Conservation (phyloP, 305 asterid species). For the Ilex paraguariensis region DNA sequence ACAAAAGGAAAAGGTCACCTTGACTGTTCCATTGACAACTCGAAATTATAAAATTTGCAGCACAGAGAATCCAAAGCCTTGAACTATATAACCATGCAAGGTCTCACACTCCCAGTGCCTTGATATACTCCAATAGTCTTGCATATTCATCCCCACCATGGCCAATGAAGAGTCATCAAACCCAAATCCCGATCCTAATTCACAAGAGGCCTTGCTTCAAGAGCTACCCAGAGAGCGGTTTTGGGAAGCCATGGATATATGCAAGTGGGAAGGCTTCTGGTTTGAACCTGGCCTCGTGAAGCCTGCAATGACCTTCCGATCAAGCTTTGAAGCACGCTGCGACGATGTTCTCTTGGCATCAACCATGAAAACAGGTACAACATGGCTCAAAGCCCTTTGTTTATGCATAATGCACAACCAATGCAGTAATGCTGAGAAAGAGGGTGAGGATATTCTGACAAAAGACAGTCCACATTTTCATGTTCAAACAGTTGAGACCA, state of each 20-base stretch:
- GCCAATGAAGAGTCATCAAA: neutral
- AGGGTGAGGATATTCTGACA: constrained; percentile 21
- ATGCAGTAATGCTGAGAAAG: neutral
- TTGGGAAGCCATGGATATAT: constrained; percentile 41
- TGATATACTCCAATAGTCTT: neutral
- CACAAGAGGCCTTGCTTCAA: neutral
- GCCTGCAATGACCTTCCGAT: constrained; percentile 33
- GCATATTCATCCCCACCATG: neutral
- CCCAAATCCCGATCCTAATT: neutral
- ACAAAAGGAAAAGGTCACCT: too few relatives aligned
- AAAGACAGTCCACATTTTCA: constrained; percentile 43
- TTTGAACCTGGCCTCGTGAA: constrained; percentile 33
- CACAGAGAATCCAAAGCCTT: neutral
- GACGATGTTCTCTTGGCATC: constrained; percentile 49
- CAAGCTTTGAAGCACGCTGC: constrained; percentile 30
- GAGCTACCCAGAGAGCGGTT: constrained; percentile 10
- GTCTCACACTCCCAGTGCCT: neutral
- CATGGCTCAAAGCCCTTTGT: constrained; percentile 59
- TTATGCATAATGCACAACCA: constrained; percentile 28
- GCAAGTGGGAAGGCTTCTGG: constrained; percentile 50
- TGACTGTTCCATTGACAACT: too few relatives aligned
- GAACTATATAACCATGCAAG: too few relatives aligned
- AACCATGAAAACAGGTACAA: constrained; percentile 54
- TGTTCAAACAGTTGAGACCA: constrained; percentile 44
- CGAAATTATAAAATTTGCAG: neutral